phyloP scores from a whole-genome alignment of 768 basidiomycete genomes.

The Cystofilobasidium ferigula region DNA sequence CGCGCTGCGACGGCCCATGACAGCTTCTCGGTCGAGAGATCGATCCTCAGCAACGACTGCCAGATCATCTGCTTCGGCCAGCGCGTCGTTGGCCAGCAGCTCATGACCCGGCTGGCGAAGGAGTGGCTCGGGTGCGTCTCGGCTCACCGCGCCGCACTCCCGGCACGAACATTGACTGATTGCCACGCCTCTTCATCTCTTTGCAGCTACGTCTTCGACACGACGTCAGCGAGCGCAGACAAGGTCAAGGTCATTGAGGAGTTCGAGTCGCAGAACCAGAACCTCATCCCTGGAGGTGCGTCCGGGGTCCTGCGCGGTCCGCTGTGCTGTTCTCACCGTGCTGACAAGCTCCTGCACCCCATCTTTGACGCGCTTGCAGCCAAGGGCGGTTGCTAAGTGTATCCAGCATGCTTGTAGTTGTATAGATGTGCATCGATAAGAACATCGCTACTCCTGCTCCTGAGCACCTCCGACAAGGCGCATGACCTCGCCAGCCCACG shows the following conservation, averaged over 20 bases:
- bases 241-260: conserved; percentile 35
- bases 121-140: conserved; percentile 32
- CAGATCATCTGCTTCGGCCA: conserved; percentile 37
- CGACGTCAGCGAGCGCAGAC: conserved; percentile 30
- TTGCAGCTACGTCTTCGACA: conserved; percentile 33
- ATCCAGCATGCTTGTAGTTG: too few relatives aligned
- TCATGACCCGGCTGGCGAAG: conserved; percentile 31
- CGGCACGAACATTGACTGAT: background rate
- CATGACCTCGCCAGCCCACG: conserved; percentile 34
- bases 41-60: conserved; percentile 36
- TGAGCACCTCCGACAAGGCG: conserved; percentile 29
- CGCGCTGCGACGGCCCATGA: conserved; percentile 35
- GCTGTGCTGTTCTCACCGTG: background rate
- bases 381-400: conserved; percentile 9
- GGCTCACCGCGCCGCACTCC: background rate
- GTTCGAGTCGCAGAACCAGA: conserved; percentile 29
- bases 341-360: background rate
- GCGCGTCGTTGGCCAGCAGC: conserved; percentile 35
- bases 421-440: background rate
- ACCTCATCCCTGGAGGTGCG: conserved; percentile 21
- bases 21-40: conserved; percentile 37
- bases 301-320: background rate
- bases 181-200: background rate
- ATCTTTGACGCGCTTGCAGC: background rate
- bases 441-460: background rate